phyloP scores from a whole-genome alignment of 2,329 filamentous ascomycete species.

The Fusarium sarcochroum region DNA sequence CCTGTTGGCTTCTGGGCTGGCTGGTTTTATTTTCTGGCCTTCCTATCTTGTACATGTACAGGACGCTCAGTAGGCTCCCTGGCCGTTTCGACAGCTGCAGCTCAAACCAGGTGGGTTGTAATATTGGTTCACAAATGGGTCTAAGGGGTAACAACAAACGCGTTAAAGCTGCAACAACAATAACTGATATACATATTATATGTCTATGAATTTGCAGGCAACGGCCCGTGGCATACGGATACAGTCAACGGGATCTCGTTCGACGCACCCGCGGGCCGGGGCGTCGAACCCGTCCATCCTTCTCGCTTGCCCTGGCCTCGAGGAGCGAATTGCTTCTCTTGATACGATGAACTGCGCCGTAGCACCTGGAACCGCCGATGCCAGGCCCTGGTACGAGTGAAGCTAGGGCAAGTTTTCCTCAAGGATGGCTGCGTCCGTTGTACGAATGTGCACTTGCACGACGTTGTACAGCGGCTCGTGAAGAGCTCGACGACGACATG shows the following conservation, averaged over 20 bases:
- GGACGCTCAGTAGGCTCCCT: conserved; percentile 1
- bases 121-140: conserved; percentile 6
- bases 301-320: conserved; percentile 46
- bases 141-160: conserved; percentile 2
- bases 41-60: conserved; percentile 27
- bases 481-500: conserved; percentile 27
- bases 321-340: conserved; percentile 45
- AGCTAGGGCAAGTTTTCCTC: conserved; percentile 19
- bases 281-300: conserved; percentile 35
- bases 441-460: conserved; percentile 35
- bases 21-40: conserved; percentile 10
- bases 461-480: conserved; percentile 45
- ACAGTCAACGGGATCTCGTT: conserved; percentile 30
- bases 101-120: conserved; percentile 17
- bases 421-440: conserved; percentile 16
- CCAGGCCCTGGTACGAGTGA: conserved; percentile 24
- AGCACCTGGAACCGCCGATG: conserved; percentile 28
- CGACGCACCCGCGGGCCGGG: conserved; percentile 33
- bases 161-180: conserved; percentile 15
- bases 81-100: conserved; percentile 16
- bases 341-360: conserved; percentile 31
- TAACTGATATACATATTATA: conserved; percentile 12
- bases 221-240: conserved; percentile 25
- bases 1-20: conserved; percentile 28
- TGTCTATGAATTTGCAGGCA: neutral